These are phyloP conservation scores for Camelina hispida DNA, from an alignment of 345 rosid genomes.

Conservation along the genomic window DNA sequence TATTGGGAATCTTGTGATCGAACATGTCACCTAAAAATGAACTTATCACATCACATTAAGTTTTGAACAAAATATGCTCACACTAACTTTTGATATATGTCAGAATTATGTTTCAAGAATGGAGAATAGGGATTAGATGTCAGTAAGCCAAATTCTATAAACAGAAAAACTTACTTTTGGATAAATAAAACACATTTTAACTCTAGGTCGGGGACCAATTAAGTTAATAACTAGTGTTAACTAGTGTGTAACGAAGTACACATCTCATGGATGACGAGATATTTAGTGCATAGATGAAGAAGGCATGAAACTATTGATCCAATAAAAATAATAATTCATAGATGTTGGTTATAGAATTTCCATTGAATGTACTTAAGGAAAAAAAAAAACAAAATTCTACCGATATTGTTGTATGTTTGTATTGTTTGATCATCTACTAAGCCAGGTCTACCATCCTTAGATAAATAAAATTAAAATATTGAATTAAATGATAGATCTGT, in stretches of 20 bases:
- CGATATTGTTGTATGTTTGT: neutral
- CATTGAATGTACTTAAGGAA: neutral
- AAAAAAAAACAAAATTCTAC: neutral
- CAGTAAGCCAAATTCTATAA: neutral
- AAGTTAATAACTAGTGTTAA: too few relatives aligned
- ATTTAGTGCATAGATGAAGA: neutral
- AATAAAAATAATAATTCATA: too few relatives aligned
- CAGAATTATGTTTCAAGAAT: neutral
- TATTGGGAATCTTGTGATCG: constrained; percentile 30
- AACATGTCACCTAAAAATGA: constrained; percentile 27
- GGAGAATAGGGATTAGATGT: constrained; percentile 17
- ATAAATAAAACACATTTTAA: too few relatives aligned
- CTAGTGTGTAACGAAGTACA: too few relatives aligned
- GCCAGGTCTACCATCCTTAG: constrained; percentile 4
- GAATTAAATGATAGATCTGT: neutral
- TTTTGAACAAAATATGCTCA: constrained; percentile 15
- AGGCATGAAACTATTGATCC: too few relatives aligned
- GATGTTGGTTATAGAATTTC: neutral
- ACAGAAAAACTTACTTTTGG: neutral
- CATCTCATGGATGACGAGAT: neutral
- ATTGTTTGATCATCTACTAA: neutral
- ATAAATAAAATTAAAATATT: too few relatives aligned
- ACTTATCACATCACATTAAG: constrained; percentile 26
- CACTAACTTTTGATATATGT: neutral
- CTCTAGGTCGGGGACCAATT: neutral